Percentiles rank a stretch among this genome's conserved stretches.
Conservation (phyloP, 2,329 filamentous ascomycete species). For the Onygena corvina region DNA sequence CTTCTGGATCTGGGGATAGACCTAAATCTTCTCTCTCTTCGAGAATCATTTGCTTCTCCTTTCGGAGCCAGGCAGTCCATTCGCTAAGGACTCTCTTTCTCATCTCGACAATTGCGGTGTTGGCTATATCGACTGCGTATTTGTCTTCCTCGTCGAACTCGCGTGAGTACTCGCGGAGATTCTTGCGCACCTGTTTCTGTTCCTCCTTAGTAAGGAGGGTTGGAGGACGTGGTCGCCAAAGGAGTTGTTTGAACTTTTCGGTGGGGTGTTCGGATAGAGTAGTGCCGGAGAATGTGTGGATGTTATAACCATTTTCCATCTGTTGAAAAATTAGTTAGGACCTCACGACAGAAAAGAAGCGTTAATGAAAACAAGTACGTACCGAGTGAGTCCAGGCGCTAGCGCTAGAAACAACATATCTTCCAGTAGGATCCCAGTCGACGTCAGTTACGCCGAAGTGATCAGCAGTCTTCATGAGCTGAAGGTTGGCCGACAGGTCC, state of each 20-base stretch:
- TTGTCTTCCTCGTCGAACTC: conserved; percentile 91
- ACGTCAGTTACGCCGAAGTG: conserved; percentile 97
- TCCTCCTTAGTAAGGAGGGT: conserved; percentile 93
- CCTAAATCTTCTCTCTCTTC: conserved; percentile 60
- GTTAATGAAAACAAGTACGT: conserved; percentile 34
- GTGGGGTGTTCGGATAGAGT: conserved; percentile 79
- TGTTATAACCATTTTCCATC: conserved; percentile 99
- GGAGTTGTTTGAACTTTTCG: conserved; percentile 95
- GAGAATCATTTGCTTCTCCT: conserved; percentile 56
- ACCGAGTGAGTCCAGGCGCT: conserved; percentile 93
- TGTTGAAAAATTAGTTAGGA: conserved; percentile 31
- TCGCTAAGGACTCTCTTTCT: conserved; percentile 72
- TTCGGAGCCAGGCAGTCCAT: conserved; percentile 74
- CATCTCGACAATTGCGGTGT: conserved; percentile 83
- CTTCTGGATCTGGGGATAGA: conserved; percentile 53
- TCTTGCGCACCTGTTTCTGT: conserved; percentile 96
- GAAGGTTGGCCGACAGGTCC: conserved; percentile 85
- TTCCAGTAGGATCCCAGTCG: conserved; percentile 93
- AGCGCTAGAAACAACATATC: conserved; percentile 86
- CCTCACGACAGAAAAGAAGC: background rate
- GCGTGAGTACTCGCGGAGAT: conserved; percentile 90
- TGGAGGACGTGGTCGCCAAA: conserved; percentile 82
- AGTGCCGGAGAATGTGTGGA: conserved; percentile 92
- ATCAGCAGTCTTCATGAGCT: conserved; percentile 84
- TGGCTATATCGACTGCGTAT: conserved; percentile 84